phyloP scores from a whole-genome alignment of 2,329 filamentous ascomycete species.

The Aspergillus sp. region DNA sequence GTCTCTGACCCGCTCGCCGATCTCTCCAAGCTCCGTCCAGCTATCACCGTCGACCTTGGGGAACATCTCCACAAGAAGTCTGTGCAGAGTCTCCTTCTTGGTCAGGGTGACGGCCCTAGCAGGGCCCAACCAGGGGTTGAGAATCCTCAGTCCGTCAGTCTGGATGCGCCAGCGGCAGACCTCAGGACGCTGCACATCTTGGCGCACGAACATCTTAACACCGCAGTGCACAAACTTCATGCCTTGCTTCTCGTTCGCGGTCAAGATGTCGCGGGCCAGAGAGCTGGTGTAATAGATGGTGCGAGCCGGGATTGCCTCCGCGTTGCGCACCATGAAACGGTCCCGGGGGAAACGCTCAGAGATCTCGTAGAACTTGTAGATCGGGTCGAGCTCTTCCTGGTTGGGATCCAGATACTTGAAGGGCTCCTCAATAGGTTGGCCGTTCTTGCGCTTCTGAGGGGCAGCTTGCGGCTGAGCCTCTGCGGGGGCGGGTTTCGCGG shows the following conservation, averaged over 20 bases:
- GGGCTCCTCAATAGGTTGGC: conserved; percentile 73
- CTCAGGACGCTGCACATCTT: conserved; percentile 82
- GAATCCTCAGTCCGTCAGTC: conserved; percentile 85
- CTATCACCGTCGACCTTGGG: conserved; percentile 76
- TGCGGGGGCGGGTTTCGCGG: conserved; percentile 16
- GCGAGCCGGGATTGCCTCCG: conserved; percentile 81
- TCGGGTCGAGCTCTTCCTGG: conserved; percentile 73
- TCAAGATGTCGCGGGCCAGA: conserved; percentile 80
- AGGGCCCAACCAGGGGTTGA: conserved; percentile 85
- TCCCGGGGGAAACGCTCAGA: conserved; percentile 82
- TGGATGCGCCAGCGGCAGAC: conserved; percentile 95
- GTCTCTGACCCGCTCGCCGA: conserved; percentile 77
- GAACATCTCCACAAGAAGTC: conserved; percentile 93
- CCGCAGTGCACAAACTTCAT: conserved; percentile 96
- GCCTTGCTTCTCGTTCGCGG: conserved; percentile 82
- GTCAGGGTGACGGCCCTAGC: conserved; percentile 72
- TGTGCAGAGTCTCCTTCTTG: conserved; percentile 76
- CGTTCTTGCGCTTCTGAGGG: conserved; percentile 40
- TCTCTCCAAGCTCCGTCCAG: conserved; percentile 78
- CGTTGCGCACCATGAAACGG: conserved; percentile 95
- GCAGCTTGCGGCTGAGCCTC: conserved; percentile 19
- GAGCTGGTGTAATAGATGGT: conserved; percentile 95
- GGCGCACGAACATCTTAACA: conserved; percentile 99
- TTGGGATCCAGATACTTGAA: conserved; percentile 84
- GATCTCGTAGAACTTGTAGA: conserved; percentile 82